These are phyloP conservation scores for Raphanus hybrid DNA, from an alignment of 441 rosid genomes.

Conservation along the genomic window DNA sequence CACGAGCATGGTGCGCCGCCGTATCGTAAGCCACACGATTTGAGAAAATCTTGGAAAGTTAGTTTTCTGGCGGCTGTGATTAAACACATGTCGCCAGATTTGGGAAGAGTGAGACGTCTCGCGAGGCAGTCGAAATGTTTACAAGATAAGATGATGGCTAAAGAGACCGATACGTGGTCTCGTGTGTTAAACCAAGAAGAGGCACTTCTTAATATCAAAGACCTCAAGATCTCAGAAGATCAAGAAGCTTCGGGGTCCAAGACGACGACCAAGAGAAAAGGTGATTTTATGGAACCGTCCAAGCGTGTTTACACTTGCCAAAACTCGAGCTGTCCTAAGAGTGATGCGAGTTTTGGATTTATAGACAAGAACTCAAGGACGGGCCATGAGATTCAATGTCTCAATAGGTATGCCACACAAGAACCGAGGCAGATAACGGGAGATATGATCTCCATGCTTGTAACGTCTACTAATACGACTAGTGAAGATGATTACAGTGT, in stretches of 20 bases:
- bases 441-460: conserved; percentile 12
- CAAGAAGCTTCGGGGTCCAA: conserved; percentile 6
- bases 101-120: conserved; percentile 36
- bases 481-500: conserved; percentile 25
- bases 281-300: conserved; percentile 6
- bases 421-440: not conserved
- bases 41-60: conserved; percentile 63
- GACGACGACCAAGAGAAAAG: conserved; percentile 19
- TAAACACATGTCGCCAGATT: conserved; percentile 56
- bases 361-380: conserved; percentile 32
- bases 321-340: conserved; percentile 19
- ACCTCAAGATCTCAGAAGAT: conserved; percentile 20
- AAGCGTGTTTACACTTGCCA: conserved; percentile 24
- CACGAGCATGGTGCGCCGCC: conserved; percentile 62
- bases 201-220: conserved; percentile 12
- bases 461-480: conserved; percentile 2
- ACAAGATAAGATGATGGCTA: conserved; percentile 38
- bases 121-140: conserved; percentile 34
- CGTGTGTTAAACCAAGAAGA: conserved; percentile 33
- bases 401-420: conserved; percentile 12
- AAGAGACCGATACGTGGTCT: conserved; percentile 33
- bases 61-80: conserved; percentile 58
- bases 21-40: conserved; percentile 63
- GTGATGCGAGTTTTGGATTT: conserved; percentile 15
- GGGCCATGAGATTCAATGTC: conserved; percentile 33